Percentiles rank a stretch among this genome's conserved stretches.
phyloP scores from a whole-genome alignment of 306 rosid species.

The Hippophae rhamnoides region DNA sequence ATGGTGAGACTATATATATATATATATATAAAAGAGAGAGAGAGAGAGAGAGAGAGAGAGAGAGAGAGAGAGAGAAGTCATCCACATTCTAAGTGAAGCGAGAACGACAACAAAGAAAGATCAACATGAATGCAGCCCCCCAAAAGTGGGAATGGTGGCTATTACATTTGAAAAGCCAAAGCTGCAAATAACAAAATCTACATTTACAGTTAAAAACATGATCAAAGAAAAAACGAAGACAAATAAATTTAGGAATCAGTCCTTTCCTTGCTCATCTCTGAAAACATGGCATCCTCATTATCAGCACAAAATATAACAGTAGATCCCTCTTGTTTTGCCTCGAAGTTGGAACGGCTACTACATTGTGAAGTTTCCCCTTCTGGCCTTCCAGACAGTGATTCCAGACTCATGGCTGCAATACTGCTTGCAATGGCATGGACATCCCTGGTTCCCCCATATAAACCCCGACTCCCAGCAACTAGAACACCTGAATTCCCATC shows the following conservation, averaged over 20 bases:
- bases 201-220: conserved; percentile 16
- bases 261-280: conserved; percentile 25
- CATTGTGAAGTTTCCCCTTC: conserved; percentile 12
- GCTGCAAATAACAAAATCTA: conserved; percentile 17
- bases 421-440: conserved; percentile 61
- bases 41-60: too few relatives aligned
- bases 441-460: conserved; percentile 61
- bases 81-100: too few relatives aligned
- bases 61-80: too few relatives aligned
- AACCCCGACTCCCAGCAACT: conserved; percentile 75
- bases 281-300: conserved; percentile 26
- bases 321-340: conserved; percentile 22
- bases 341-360: conserved; percentile 18
- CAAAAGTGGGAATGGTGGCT: conserved; percentile 3
- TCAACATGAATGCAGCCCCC: conserved; percentile 3
- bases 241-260: conserved; percentile 4
- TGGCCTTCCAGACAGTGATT: conserved; percentile 56
- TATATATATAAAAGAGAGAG: too few relatives aligned
- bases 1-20: too few relatives aligned
- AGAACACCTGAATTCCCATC: conserved; percentile 43
- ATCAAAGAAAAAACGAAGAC: neutral
- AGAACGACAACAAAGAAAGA: neutral
- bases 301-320: conserved; percentile 32
- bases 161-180: conserved; percentile 28
- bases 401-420: conserved; percentile 81